Evolutionary conservation across 106 monocot species (phyloP), one percentile per base, ranked within the genome.

Genomic region (Gastrodia elata): DNA sequence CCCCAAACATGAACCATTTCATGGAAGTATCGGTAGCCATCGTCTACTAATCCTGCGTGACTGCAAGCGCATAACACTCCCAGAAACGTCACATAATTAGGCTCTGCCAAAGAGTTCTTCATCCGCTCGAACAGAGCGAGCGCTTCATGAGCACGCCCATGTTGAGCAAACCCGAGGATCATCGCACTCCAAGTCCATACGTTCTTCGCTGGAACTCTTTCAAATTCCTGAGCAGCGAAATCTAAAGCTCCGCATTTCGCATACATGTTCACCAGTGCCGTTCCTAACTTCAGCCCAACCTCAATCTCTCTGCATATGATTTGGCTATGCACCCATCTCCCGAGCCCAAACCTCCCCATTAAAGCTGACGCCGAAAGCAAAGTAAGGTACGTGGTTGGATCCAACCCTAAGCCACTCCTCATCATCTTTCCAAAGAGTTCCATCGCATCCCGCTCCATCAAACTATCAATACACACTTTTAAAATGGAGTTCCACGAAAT

Each of bases 101-200:
- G 93, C 72, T 85, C 36, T 7, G 85, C 40, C 6, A 40, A 43
- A 24, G 74, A 69, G 4, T 9, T 33, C 5, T 65, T 87, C 93
- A 93, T 93, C 42, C 64, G 36, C 1, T 43, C 20, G 72, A 92
- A 89, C 8, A 87, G 79, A 6, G 52, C 40, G 11, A 89, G 72
- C 5, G 92, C 88, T 64, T 78, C 75, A 27, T 35, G 27, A 0
- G 87, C 89, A 0, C 41, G 64, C 0, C 92, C 85, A 28, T 88
- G 84, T 58, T 92, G 92, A 0, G 92, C 86, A 8, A 59, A 70
- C 3, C 88, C 88, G 59, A 86, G 64, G 27, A 93, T 87, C 85
- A 93, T 89, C 2, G 87, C 69, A 32, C 81, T 89, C 93, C 93
- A 89, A 34, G 87, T 80, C 87, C 93, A 89, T 8, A 89, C 93